Conservation (phyloP, 805 yeast species). For the Candida peoriensis region DNA sequence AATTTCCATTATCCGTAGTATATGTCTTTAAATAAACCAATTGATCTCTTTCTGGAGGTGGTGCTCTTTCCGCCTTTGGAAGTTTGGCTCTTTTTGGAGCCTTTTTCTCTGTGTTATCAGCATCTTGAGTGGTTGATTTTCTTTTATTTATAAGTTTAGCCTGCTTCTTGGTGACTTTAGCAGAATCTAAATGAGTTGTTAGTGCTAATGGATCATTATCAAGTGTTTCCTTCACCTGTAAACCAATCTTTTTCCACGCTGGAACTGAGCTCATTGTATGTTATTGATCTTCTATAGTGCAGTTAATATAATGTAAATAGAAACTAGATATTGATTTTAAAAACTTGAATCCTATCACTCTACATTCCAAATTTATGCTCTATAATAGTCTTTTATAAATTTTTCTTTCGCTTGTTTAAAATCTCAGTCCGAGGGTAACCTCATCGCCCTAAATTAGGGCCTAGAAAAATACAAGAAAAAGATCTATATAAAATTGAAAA, state of each 20-base stretch:
- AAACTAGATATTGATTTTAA: too few relatives aligned
- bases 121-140: conserved; percentile 12
- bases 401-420: too few relatives aligned
- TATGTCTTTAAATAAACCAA: conserved; percentile 58
- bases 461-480: too few relatives aligned
- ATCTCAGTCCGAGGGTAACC: conserved; percentile 2
- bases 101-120: conserved; percentile 32
- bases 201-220: conserved; percentile 41
- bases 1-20: conserved; percentile 46
- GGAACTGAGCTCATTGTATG: conserved; percentile 39
- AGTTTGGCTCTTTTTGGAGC: conserved; percentile 66
- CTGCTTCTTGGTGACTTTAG: conserved; percentile 36
- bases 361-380: too few relatives aligned
- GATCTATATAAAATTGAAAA: too few relatives aligned
- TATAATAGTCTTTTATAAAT: too few relatives aligned
- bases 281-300: too few relatives aligned
- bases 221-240: conserved; percentile 47
- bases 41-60: conserved; percentile 78
- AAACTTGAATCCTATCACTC: too few relatives aligned
- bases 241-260: conserved; percentile 80
- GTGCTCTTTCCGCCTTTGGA: conserved; percentile 61
- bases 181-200: conserved; percentile 40
- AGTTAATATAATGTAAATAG: too few relatives aligned
- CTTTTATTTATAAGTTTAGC: conserved; percentile 34
- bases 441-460: too few relatives aligned